These are phyloP conservation scores for Cladosporium phlei DNA, from an alignment of 2,329 filamentous ascomycete species.

Conservation along the genomic window DNA sequence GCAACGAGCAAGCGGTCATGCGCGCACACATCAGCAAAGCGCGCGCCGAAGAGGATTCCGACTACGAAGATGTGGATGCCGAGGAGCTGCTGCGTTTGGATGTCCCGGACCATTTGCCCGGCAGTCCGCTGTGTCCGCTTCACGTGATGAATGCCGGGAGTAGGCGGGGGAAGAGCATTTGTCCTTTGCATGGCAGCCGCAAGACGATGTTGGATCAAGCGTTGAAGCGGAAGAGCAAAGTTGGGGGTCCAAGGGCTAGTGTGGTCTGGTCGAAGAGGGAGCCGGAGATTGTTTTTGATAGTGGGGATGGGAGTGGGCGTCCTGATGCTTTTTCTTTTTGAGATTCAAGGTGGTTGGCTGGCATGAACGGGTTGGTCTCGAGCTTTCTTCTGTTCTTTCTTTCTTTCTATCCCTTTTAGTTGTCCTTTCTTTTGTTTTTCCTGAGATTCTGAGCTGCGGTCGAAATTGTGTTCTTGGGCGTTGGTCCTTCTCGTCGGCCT, in stretches of 20 bases:
- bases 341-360: too few relatives aligned
- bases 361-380: too few relatives aligned
- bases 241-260: slow-evolving; percentile 7
- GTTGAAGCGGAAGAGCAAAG: neutral
- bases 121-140: slow-evolving; percentile 40
- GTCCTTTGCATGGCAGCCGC: slow-evolving; percentile 35
- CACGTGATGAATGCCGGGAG: slow-evolving; percentile 33
- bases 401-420: too few relatives aligned
- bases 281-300: slow-evolving; percentile 19
- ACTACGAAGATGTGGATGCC: slow-evolving; percentile 22
- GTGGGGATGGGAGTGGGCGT: slow-evolving; percentile 8
- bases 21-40: slow-evolving; percentile 24
- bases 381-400: too few relatives aligned
- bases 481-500: too few relatives aligned
- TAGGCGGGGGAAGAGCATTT: slow-evolving; percentile 36
- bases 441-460: too few relatives aligned
- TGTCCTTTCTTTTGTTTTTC: too few relatives aligned
- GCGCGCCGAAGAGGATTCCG: slow-evolving; percentile 21
- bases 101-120: slow-evolving; percentile 41
- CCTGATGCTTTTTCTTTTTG: too few relatives aligned
- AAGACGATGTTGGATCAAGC: slow-evolving; percentile 16
- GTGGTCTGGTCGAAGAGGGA: slow-evolving; percentile 4
- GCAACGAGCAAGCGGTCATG: slow-evolving; percentile 23
- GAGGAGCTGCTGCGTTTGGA: slow-evolving; percentile 31
- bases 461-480: too few relatives aligned